Percentiles rank a stretch among this genome's conserved stretches.
Conservation (phyloP, 352 stramenopile genomes). For the Globisporangium spiculum region DNA sequence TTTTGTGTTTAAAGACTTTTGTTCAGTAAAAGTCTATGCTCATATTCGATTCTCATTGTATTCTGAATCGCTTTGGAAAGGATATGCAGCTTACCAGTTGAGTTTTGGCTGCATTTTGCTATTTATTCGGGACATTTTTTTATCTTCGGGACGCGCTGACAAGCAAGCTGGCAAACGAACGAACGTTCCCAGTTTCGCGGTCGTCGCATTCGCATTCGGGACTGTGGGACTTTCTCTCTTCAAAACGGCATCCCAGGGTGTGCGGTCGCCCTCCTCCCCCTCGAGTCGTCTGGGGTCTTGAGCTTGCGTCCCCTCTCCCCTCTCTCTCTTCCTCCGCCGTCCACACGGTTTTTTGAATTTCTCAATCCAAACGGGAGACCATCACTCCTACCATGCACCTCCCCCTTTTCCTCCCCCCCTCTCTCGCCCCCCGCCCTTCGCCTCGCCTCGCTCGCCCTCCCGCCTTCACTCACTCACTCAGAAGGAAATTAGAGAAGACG, state of each 20-base stretch:
- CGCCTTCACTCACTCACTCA: constrained; percentile 7
- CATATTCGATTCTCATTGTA: too few species aligned
- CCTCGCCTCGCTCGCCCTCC: background rate
- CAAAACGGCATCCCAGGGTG: constrained; percentile 12
- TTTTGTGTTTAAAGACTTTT: too few species aligned
- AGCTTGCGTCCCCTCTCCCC: constrained; percentile 6
- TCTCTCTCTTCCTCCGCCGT: constrained; percentile 20
- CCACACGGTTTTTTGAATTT: constrained; percentile 35
- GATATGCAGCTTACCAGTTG: background rate
- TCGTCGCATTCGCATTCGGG: constrained; percentile 15
- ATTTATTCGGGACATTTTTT: background rate
- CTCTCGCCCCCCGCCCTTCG: constrained; percentile 13
- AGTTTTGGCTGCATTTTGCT: background rate
- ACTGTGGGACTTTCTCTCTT: constrained; percentile 13
- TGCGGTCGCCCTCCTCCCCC: background rate
- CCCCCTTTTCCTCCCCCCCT: constrained; percentile 16
- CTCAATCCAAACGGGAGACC: constrained; percentile 28
- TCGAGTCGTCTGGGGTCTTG: background rate
- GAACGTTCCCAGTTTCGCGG: background rate
- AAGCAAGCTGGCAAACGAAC: background rate
- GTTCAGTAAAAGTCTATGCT: too few species aligned
- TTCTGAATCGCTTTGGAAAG: background rate
- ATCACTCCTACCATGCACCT: constrained; percentile 21
- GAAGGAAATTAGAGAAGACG: constrained; percentile 17
- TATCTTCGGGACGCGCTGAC: background rate